Percentiles rank a stretch among this genome's conserved stretches.
phyloP scores from a whole-genome alignment of 176 grass and related monocot genomes.

The Hyparrhenia diplandra region DNA sequence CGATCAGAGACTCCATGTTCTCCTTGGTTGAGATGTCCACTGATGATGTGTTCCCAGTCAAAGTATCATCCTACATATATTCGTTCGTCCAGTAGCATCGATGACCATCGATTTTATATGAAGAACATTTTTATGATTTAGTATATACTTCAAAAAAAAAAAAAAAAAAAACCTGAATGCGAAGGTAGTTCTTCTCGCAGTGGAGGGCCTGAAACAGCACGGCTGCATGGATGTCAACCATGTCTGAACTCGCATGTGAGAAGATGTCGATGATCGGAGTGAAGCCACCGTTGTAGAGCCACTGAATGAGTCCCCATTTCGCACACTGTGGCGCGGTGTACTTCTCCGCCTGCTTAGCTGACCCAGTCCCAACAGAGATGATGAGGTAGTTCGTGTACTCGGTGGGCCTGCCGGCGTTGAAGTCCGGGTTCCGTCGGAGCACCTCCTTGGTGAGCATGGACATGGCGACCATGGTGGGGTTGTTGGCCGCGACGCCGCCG shows the following conservation, averaged over 20 bases:
- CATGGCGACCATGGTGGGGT: too few relatives aligned
- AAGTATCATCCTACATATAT: too few relatives aligned
- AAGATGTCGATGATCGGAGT: slow-evolving; percentile 67
- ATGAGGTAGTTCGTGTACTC: slow-evolving; percentile 55
- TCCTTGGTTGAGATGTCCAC: slow-evolving; percentile 61
- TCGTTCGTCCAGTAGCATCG: too few relatives aligned
- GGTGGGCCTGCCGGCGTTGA: slow-evolving; percentile 16
- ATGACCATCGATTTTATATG: too few relatives aligned
- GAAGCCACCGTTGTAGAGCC: slow-evolving; percentile 40
- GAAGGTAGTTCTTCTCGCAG: too few relatives aligned
- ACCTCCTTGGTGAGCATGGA: background rate
- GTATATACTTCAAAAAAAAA: too few relatives aligned
- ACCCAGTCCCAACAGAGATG: slow-evolving; percentile 54
- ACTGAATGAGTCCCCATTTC: too few relatives aligned
- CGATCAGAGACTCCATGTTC: slow-evolving; percentile 55
- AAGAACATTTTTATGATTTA: too few relatives aligned
- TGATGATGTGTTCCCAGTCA: slow-evolving; percentile 32
- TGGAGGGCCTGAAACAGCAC: slow-evolving; percentile 45
- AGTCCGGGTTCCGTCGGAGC: slow-evolving; percentile 23
- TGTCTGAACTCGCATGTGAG: slow-evolving; percentile 52
- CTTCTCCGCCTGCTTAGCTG: slow-evolving; percentile 26
- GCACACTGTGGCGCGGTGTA: slow-evolving; percentile 39
- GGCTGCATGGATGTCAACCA: slow-evolving; percentile 65
- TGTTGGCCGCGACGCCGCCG: too few relatives aligned
- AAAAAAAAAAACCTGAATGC: too few relatives aligned